phyloP scores from a whole-genome alignment of 257 asterid species.

The Agastache rugosa region DNA sequence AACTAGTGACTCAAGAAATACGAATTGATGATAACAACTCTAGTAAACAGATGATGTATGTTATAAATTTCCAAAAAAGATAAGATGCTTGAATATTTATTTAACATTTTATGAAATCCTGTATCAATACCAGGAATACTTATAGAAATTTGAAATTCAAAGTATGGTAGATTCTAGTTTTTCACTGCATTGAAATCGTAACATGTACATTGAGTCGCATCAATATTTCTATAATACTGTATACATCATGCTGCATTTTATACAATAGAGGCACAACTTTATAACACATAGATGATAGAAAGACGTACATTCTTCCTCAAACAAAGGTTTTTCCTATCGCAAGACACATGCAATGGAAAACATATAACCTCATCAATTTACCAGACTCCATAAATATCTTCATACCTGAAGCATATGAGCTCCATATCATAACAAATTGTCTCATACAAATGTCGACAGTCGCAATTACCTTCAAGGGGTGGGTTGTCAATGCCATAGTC shows the following conservation, averaged over 20 bases:
- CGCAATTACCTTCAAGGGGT: slow-evolving; percentile 48
- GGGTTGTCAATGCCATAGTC: slow-evolving; percentile 55
- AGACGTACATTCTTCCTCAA: background rate
- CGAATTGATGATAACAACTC: slow-evolving; percentile 2
- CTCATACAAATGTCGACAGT: background rate
- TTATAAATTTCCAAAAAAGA: background rate
- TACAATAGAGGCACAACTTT: background rate
- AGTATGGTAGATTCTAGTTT: background rate
- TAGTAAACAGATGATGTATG: background rate
- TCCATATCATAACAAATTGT: slow-evolving; percentile 8
- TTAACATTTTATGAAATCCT: background rate
- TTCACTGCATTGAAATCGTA: no score
- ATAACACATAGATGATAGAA: background rate
- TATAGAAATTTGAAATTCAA: background rate
- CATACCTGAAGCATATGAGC: background rate
- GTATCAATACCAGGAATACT: background rate
- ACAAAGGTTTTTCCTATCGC: background rate
- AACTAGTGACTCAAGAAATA: slow-evolving; percentile 4
- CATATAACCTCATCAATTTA: background rate
- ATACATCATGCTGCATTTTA: no score
- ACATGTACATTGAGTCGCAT: no score
- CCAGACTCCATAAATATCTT: slow-evolving; percentile 7
- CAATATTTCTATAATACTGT: no score
- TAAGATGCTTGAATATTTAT: background rate
- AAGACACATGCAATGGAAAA: slow-evolving; percentile 11